Evolutionary conservation across 2,329 filamentous ascomycete species (phyloP).

Genomic region (Colletotrichum kahawae): DNA sequence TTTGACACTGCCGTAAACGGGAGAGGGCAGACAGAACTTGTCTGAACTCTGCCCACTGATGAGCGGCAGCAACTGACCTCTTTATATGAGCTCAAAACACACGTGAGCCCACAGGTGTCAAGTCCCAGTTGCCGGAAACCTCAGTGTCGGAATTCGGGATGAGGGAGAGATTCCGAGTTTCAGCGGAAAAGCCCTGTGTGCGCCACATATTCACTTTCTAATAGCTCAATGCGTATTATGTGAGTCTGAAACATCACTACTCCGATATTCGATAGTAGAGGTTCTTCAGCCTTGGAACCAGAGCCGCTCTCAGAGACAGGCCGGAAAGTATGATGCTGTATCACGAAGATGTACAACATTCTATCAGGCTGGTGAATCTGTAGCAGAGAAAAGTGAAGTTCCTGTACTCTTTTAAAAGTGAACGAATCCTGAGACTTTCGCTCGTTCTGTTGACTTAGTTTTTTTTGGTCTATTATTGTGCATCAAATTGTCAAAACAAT

Average conservation of each 20-base stretch:
- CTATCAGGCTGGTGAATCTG: too few relatives aligned
- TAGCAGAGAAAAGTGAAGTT: too few relatives aligned
- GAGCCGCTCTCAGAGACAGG: fast-evolving
- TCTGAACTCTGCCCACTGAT: too few relatives aligned
- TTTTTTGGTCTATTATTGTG: too few relatives aligned
- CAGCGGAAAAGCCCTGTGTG: background rate
- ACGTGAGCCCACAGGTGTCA: background rate
- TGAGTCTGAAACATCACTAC: background rate
- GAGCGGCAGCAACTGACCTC: background rate
- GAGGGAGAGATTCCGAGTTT: background rate
- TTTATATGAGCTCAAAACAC: background rate
- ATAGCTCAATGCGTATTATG: background rate
- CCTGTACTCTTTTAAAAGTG: too few relatives aligned
- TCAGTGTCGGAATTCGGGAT: background rate
- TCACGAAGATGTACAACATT: too few relatives aligned
- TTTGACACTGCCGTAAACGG: too few relatives aligned
- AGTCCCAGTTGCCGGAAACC: background rate
- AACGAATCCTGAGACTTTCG: too few relatives aligned
- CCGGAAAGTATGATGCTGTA: background rate
- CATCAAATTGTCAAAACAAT: too few relatives aligned
- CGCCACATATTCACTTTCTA: background rate
- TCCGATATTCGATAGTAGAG: background rate
- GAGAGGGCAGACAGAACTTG: too few relatives aligned
- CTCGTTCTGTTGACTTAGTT: too few relatives aligned
- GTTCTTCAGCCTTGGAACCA: background rate